Percentiles rank a stretch among this genome's conserved stretches.
phyloP scores from a whole-genome alignment of 2,329 filamentous ascomycete genomes.

The Penicillium sumatraense region DNA sequence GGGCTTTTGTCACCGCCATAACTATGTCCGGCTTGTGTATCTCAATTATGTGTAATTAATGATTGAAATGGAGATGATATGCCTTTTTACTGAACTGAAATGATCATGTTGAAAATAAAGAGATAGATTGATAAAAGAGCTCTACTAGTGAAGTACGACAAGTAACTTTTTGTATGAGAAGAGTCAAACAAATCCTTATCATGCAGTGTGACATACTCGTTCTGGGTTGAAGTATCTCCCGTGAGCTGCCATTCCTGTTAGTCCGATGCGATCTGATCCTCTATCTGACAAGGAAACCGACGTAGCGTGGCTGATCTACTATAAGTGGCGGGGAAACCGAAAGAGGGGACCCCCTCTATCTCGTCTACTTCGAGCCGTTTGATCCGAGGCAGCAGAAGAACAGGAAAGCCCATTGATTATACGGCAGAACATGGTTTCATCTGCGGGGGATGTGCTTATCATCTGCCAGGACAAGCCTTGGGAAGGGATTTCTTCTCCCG shows the following conservation, averaged over 20 bases:
- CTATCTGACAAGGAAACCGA: constrained; percentile 2
- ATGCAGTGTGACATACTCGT: neutral
- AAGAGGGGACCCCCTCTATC: constrained; percentile 7
- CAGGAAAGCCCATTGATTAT: constrained; percentile 1
- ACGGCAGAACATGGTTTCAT: constrained; percentile 9
- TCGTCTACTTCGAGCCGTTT: constrained; percentile 17
- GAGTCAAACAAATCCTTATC: neutral
- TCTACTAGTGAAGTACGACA: neutral
- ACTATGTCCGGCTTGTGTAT: neutral
- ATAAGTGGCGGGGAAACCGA: constrained; percentile 9
- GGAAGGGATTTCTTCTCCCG: constrained; percentile 41
- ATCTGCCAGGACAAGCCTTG: constrained; percentile 5
- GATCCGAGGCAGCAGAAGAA: constrained; percentile 21
- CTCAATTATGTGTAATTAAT: neutral
- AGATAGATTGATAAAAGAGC: neutral
- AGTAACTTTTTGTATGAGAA: neutral
- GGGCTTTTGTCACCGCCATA: constrained; percentile 1
- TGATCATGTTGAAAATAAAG: neutral
- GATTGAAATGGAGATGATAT: neutral
- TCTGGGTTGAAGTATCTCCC: neutral
- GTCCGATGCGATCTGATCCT: constrained; percentile 30
- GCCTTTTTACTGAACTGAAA: neutral
- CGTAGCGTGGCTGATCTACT: neutral
- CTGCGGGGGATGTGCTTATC: constrained; percentile 20
- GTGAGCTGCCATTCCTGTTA: constrained; percentile 31